A percentile compares a stretch with the other conserved stretches of the same genome.
Evolutionary conservation across 75 land plant genomes (phyloP).

Genomic region (Gnetum montanum): DNA sequence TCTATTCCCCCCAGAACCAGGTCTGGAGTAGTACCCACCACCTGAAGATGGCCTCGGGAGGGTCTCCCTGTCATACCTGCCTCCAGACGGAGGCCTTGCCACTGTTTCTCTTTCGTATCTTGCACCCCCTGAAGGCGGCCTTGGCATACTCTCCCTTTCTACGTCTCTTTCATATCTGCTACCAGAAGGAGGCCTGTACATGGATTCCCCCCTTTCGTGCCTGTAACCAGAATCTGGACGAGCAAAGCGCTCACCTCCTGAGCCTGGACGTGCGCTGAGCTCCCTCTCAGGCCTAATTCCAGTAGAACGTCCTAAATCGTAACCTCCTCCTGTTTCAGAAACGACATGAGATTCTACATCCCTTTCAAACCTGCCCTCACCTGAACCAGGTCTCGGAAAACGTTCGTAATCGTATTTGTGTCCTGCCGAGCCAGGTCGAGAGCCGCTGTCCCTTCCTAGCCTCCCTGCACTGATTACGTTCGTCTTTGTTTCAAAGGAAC

Average conservation of each 20-base stretch:
- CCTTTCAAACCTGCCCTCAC: background rate
- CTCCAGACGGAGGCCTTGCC: background rate
- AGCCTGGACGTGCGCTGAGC: background rate
- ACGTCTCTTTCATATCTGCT: background rate
- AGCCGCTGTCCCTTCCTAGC: background rate
- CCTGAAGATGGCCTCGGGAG: background rate
- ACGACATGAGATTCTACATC: background rate
- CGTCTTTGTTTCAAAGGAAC: background rate
- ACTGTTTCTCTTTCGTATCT: background rate
- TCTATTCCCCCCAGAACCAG: background rate
- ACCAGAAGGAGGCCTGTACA: background rate
- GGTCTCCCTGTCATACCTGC: background rate
- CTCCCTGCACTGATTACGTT: background rate
- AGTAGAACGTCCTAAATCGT: no score
- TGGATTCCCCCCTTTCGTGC: background rate
- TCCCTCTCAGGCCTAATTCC: slow-evolving; percentile 4
- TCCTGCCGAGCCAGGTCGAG: slow-evolving; percentile 1
- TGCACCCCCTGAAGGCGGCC: background rate
- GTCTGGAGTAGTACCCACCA: background rate
- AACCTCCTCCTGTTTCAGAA: background rate
- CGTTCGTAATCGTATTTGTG: background rate
- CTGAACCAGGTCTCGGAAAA: background rate
- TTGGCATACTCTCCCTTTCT: background rate
- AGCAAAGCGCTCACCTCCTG: background rate
- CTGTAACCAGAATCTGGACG: background rate